Conservation (phyloP, 495 filamentous ascomycete species). For the Xylaria grammica region DNA sequence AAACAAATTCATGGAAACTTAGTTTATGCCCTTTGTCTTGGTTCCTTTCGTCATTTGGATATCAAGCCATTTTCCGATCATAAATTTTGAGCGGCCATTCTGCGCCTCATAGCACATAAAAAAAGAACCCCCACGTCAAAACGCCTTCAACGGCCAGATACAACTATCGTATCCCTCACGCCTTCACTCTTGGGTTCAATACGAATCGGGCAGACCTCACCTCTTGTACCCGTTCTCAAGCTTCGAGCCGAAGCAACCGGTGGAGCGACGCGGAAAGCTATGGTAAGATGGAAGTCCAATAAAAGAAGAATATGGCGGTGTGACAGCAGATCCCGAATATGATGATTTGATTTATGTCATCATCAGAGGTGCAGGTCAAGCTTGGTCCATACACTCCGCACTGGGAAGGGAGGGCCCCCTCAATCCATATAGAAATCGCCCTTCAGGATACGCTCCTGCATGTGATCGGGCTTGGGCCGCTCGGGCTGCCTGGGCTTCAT, state of each 20-base stretch:
- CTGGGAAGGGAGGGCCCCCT: too few relatives aligned
- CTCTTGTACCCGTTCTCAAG: background rate
- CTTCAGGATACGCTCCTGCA: slow-evolving; percentile 95
- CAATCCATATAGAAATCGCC: slow-evolving; percentile 99
- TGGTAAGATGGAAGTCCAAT: background rate
- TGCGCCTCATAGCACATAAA: slow-evolving; percentile 4
- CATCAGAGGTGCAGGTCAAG: background rate
- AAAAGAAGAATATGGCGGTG: background rate
- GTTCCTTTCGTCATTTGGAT: background rate
- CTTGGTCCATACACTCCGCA: too few relatives aligned
- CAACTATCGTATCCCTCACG: background rate
- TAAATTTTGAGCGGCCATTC: background rate
- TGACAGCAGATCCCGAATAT: background rate
- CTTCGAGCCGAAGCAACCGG: background rate
- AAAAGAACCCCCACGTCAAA: background rate
- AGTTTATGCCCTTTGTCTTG: background rate
- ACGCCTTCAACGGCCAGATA: background rate
- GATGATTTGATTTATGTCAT: background rate
- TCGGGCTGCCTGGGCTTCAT: slow-evolving; percentile 53
- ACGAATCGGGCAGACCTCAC: background rate
- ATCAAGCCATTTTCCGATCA: slow-evolving; percentile 8
- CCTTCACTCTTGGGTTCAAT: background rate
- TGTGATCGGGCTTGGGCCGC: slow-evolving; percentile 79
- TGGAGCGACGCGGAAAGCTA: slow-evolving; percentile 8
- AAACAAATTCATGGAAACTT: slow-evolving; percentile 1